A percentile compares a stretch with the other conserved stretches of the same genome.
Conservation (phyloP, 2,329 filamentous ascomycete species). For the Hirsutella thompsonii region DNA sequence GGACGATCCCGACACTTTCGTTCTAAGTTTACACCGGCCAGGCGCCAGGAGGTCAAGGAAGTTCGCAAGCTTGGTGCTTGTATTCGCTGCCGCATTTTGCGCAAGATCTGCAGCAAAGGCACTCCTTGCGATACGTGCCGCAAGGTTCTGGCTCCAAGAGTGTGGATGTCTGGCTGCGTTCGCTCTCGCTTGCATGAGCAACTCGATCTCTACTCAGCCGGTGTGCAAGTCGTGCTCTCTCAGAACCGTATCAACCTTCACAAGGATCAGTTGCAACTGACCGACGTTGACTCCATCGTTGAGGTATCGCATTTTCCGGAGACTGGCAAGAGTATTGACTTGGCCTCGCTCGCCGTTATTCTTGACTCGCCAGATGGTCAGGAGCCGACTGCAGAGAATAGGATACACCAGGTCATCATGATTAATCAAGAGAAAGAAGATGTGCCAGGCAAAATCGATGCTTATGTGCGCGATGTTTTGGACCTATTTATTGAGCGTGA, state of each 20-base stretch:
- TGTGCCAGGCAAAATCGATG: conserved; percentile 43
- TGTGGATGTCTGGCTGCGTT: conserved; percentile 54
- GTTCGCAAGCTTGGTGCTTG: conserved; percentile 53
- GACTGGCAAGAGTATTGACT: conserved; percentile 27
- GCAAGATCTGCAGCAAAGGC: conserved; percentile 54
- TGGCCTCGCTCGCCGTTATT: conserved; percentile 19
- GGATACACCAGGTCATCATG: conserved; percentile 32
- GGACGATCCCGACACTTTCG: conserved; percentile 40
- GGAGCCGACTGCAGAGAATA: conserved; percentile 19
- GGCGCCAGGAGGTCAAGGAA: conserved; percentile 53
- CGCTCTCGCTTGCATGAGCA: conserved; percentile 49
- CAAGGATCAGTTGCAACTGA: conserved; percentile 35
- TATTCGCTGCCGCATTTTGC: conserved; percentile 51
- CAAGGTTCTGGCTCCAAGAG: conserved; percentile 48
- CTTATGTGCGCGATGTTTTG: conserved; percentile 46
- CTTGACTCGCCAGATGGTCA: conserved; percentile 23
- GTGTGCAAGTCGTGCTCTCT: conserved; percentile 48
- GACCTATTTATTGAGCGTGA: conserved; percentile 46
- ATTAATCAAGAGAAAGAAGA: conserved; percentile 50
- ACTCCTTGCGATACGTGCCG: conserved; percentile 50
- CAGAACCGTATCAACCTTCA: conserved; percentile 44
- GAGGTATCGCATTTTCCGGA: conserved; percentile 48
- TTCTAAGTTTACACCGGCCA: conserved; percentile 41
- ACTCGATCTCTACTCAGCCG: conserved; percentile 49
- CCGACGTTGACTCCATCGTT: conserved; percentile 35